phyloP scores from a whole-genome alignment of 164 flowering plant genomes.

The Liquidambar formosana region DNA sequence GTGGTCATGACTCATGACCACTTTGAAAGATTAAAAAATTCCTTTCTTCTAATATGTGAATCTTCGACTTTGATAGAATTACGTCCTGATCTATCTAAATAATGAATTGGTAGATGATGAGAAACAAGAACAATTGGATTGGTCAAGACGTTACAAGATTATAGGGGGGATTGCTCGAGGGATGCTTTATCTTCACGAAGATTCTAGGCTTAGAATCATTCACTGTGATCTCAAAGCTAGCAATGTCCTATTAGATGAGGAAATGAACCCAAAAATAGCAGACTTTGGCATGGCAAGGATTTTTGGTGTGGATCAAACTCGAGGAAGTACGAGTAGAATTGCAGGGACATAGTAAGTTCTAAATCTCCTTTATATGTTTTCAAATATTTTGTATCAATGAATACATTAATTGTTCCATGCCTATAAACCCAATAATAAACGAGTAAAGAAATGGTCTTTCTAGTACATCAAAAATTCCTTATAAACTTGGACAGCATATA shows the following conservation, averaged over 20 bases:
- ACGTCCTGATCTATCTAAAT: too few species aligned
- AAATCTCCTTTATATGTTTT: too few species aligned
- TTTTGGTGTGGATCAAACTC: not conserved
- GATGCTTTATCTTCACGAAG: not conserved
- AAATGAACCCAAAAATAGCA: slow-evolving; percentile 1
- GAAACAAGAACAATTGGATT: not conserved
- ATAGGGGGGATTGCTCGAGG: not conserved
- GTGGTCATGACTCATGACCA: too few species aligned
- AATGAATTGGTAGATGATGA: not conserved
- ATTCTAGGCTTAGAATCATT: not conserved
- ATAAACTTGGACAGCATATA: too few species aligned
- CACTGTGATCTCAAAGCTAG: not conserved
- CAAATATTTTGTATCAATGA: too few species aligned
- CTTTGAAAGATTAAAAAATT: too few species aligned
- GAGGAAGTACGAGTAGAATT: not conserved
- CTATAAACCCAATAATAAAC: too few species aligned
- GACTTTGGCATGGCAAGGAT: slow-evolving; percentile 2
- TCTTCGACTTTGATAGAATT: too few species aligned
- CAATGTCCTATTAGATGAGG: not conserved
- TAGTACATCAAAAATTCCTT: too few species aligned
- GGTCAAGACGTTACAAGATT: not conserved
- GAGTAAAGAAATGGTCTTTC: too few species aligned
- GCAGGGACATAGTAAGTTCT: not conserved
- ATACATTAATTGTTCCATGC: too few species aligned
- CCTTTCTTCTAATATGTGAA: too few species aligned